A percentile compares a stretch with the other conserved stretches of the same genome.
Evolutionary conservation across 148 eudicot species (phyloP).

Genomic region (Euryodendron excelsum): DNA sequence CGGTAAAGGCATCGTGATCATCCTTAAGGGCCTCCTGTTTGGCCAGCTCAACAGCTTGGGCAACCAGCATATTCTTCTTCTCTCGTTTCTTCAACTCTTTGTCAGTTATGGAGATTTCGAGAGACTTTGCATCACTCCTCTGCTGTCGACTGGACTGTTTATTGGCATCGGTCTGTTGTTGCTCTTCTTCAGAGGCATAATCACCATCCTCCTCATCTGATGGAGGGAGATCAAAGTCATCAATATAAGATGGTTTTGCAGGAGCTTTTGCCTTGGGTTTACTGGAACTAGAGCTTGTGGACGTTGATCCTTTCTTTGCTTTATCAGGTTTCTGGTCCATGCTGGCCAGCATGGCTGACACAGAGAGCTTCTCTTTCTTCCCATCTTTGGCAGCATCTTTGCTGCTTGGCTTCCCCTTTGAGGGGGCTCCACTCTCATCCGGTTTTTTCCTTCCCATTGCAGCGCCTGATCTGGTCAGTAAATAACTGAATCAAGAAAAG

Average conservation of each 20-base stretch:
- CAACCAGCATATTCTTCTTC: conserved; percentile 26
- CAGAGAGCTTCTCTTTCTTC: conserved; percentile 51
- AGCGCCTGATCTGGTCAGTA: not conserved
- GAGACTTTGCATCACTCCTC: conserved; percentile 19
- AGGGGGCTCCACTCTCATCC: conserved; percentile 32
- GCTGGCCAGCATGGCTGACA: conserved; percentile 41
- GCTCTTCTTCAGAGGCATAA: conserved; percentile 22
- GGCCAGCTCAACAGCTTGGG: conserved; percentile 21
- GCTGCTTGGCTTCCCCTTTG: conserved; percentile 38
- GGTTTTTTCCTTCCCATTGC: conserved; percentile 51
- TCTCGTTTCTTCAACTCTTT: conserved; percentile 37
- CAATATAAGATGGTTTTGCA: conserved; percentile 24
- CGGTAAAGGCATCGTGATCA: conserved; percentile 53
- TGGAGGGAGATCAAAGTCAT: conserved; percentile 37
- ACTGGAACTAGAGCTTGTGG: conserved; percentile 16
- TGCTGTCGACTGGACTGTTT: conserved; percentile 1
- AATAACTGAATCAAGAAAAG: not conserved
- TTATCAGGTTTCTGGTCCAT: conserved; percentile 38
- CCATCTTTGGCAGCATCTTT: conserved; percentile 36
- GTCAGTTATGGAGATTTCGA: conserved; percentile 28
- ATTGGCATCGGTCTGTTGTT: not conserved
- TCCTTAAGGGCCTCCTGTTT: conserved; percentile 45
- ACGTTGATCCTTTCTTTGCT: conserved; percentile 27
- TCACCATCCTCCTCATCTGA: conserved; percentile 39
- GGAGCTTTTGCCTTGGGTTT: conserved; percentile 32